phyloP scores from a whole-genome alignment of 2,329 filamentous ascomycete species.

The Leptographium flavum region DNA sequence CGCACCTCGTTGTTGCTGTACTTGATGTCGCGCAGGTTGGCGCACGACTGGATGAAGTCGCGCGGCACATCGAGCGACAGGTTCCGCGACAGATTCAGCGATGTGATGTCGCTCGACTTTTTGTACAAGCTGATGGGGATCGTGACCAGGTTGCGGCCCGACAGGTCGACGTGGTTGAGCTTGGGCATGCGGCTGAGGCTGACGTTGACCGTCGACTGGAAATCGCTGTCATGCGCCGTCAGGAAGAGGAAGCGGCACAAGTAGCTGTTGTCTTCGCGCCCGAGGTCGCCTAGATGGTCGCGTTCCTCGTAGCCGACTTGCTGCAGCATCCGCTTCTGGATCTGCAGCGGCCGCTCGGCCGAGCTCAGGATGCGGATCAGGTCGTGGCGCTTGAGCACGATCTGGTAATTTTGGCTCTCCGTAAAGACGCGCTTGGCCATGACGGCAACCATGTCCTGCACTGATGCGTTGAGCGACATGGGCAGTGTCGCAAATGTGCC shows the following conservation, averaged over 20 bases:
- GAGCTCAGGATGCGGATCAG: constrained; percentile 67
- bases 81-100: constrained; percentile 85
- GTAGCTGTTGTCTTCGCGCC: constrained; percentile 94
- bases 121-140: constrained; percentile 92
- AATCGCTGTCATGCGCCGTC: constrained; percentile 75
- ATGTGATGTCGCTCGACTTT: constrained; percentile 83
- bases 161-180: constrained; percentile 85
- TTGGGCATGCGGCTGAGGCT: constrained; percentile 74
- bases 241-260: constrained; percentile 92
- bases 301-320: constrained; percentile 81
- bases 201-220: constrained; percentile 58
- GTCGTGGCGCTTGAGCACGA: constrained; percentile 87
- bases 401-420: constrained; percentile 86
- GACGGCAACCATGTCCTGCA: constrained; percentile 75
- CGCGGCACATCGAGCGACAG: constrained; percentile 83
- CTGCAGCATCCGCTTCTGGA: constrained; percentile 82
- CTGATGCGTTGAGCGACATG: constrained; percentile 68
- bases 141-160: constrained; percentile 78
- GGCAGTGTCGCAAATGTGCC: constrained; percentile 90
- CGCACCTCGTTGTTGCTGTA: constrained; percentile 89
- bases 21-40: constrained; percentile 85
- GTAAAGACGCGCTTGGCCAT: constrained; percentile 91
- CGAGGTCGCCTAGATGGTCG: constrained; percentile 83
- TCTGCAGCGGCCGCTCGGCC: constrained; percentile 69
- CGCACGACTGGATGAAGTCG: constrained; percentile 91